Base-by-base conservation (phyloP, 2,329 filamentous ascomycete species). In the Colletotrichum echinochloae region DNA sequence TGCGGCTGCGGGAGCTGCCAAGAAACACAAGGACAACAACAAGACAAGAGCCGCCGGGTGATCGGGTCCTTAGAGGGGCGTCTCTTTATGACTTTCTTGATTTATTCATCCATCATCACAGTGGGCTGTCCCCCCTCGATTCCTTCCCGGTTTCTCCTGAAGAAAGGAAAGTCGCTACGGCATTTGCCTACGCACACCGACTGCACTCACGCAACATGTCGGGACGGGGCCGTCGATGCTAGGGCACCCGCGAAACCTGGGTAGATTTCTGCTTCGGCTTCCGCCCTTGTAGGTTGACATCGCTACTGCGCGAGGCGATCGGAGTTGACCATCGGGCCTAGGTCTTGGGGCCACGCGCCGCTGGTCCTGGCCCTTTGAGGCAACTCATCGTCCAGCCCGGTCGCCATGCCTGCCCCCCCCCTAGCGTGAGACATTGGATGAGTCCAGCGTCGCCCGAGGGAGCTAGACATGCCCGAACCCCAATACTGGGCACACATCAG, bases 1-100 rank as follows among this genome's bases (percentile, higher is more conserved):
- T 68, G 65, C 65, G 35, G 54, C 65, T 54, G 54, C 65, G 35
- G 35, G 46, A 68, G 60, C 35, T 37, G 60, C 60, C 52, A 64
- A 68, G 65, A 26, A 28, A n/a, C 11, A 46, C 44, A 26, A 28
- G 16, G 7, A 46, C 44, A n/a, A 18, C 14, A 18, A 44, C 41
- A 48, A 20, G 39, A 67, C 37, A 18, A 7, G 35, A 41, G 9
- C 46, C 60, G 52, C 48, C 49, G 52, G 52, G 28, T 51, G 57
- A 70, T 70, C 68, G 57, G 62, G 54, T 56, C 44, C 9, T 23
- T 1, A 8, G 39, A 23, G 30, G 64, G 57, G 64, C 41, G 52
- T 63, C 37, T 14, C 23, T 30, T 23, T 67, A 63, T 12, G 35
- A 37, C 48, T 30, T 49, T 48, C 9, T 4, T 41, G 23, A n/a